Evolutionary conservation across 805 yeast species (phyloP).

Genomic region (Saccharomycopsis synnaedendra): DNA sequence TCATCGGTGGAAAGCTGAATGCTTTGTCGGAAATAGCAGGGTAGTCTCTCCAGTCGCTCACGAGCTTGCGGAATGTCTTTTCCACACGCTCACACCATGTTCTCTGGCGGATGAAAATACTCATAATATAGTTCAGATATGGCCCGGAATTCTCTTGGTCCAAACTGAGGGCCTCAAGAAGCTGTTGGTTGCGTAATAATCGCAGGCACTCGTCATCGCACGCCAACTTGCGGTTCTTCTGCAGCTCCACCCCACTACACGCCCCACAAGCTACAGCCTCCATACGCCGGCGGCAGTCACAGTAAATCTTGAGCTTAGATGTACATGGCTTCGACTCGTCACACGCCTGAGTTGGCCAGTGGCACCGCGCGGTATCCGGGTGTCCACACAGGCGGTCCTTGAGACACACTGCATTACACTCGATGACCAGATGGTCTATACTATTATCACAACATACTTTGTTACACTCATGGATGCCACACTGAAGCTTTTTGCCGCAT

Average conservation of each 20-base stretch:
- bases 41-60: constrained; percentile 18
- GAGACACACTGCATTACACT: constrained; percentile 52
- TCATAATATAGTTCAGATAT: constrained; percentile 36
- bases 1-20: constrained; percentile 67
- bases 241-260: constrained; percentile 17
- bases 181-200: constrained; percentile 44
- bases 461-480: constrained; percentile 42
- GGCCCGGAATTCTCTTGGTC: constrained; percentile 18
- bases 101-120: constrained; percentile 41
- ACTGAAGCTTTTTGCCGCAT: constrained; percentile 40
- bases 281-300: constrained; percentile 53
- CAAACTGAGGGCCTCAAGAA: constrained; percentile 52
- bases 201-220: constrained; percentile 67
- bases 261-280: constrained; percentile 48
- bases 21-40: constrained; percentile 28
- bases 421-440: constrained; percentile 42
- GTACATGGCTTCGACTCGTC: constrained; percentile 41
- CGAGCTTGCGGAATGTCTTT: constrained; percentile 35
- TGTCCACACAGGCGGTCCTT: constrained; percentile 56
- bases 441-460: constrained; percentile 42
- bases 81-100: constrained; percentile 66
- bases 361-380: constrained; percentile 52
- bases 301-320: constrained; percentile 36
- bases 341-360: constrained; percentile 33
- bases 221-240: constrained; percentile 25